Evolutionary conservation across 1,284 basidiomycete genomes (phyloP), one percentile per base, ranked within the genome.

Genomic region (Phellopilus nigrolimitatus): DNA sequence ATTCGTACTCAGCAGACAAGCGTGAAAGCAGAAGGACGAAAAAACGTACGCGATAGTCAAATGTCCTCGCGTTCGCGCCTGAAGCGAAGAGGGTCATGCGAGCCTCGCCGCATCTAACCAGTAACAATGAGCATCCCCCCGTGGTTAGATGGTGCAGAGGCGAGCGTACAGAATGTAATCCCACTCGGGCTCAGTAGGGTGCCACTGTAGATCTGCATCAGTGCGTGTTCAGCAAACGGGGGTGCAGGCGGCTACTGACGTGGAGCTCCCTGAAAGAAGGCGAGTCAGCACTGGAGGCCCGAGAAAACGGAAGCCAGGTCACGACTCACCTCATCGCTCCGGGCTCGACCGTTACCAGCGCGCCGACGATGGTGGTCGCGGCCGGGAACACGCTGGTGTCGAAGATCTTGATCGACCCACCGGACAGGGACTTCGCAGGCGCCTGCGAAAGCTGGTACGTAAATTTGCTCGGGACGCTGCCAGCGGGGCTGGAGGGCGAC

Each of bases 121-220:
- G 45, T 24, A 42, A 15, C 17, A 25, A 17, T 7, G 3, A 42
- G n/a, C 4, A n/a, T 17, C 25, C 13, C n/a, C n/a, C n/a, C n/a
- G n/a, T n/a, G n/a, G n/a, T n/a, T n/a, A n/a, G 24, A 37, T 27
- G 24, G 21, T 10, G 9, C 13, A 1, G 21, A 37, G 21, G 15
- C 6, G 10, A 39, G n/a, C 68, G 28, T 52, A 72, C 70, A 72
- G 49, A 56, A 66, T 80, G 66, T 76, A 82, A 51, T 69, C 74
- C 81, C 82, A 85, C 66, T 85, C 81, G 59, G 79, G 75, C 62
- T 81, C 71, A 33, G 80, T 85, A 4, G 84, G 83, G 62, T 87
- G 85, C 84, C 84, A 88, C 78, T 87, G 62, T 49, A 60, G n/a
- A 57, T 4, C 9, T 27, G 4, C 8, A 47, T 49, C 21, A 22